A percentile compares a stretch with the other conserved stretches of the same genome.
Conservation (phyloP, 2,329 filamentous ascomycete species). For the Pseudogymnoascus sp. region DNA sequence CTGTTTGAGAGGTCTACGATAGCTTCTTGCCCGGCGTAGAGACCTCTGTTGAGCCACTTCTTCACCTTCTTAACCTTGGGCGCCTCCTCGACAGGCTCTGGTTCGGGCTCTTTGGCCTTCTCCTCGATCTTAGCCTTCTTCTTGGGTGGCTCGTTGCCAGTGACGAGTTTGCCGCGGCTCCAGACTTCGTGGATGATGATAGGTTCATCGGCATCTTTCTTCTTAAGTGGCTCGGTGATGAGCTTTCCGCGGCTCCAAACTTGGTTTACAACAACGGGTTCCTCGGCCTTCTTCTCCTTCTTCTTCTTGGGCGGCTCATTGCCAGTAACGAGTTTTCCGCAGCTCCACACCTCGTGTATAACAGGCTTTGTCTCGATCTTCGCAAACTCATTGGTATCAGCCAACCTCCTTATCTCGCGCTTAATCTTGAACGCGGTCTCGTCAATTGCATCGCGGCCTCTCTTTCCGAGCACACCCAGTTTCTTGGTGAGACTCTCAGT, state of each 20-base stretch:
- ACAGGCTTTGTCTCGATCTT: constrained; percentile 48
- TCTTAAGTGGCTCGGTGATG: constrained; percentile 36
- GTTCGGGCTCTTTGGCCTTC: constrained; percentile 28
- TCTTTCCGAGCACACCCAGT: constrained; percentile 51
- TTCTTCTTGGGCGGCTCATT: constrained; percentile 23
- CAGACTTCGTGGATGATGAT: neutral
- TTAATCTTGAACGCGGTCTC: constrained; percentile 40
- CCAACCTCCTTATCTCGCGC: constrained; percentile 51
- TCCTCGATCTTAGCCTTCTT: constrained; percentile 28
- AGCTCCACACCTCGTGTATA: constrained; percentile 3
- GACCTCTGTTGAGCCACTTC: constrained; percentile 65
- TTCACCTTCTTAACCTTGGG: constrained; percentile 52
- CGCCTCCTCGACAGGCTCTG: constrained; percentile 25
- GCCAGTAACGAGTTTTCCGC: constrained; percentile 11
- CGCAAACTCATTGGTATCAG: constrained; percentile 55
- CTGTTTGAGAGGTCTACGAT: constrained; percentile 1
- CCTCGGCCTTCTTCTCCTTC: constrained; percentile 25
- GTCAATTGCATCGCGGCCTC: constrained; percentile 46
- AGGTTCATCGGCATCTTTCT: constrained; percentile 19
- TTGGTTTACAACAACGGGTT: constrained; percentile 40
- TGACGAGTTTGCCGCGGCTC: constrained; percentile 11
- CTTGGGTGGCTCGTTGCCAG: constrained; percentile 16
- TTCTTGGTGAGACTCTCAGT: constrained; percentile 39
- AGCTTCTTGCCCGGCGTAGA: constrained; percentile 73
- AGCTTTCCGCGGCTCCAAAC: constrained; percentile 60